Evolutionary conservation across 164 flowering plant genomes (phyloP).

Genomic region (Umbilicus rupestris): DNA sequence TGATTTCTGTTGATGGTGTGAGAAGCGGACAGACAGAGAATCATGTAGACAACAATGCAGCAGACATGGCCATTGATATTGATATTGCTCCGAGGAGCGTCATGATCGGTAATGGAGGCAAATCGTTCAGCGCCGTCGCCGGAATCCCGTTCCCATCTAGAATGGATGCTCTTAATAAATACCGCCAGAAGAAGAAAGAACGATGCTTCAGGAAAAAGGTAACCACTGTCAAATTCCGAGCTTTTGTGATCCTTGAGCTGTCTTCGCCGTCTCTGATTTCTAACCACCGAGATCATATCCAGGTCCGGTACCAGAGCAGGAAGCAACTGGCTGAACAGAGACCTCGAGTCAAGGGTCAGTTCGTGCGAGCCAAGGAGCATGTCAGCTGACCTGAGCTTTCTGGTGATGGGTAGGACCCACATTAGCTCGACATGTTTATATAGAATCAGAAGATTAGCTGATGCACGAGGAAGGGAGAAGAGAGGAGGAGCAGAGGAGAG

Average conservation of each 20-base stretch:
- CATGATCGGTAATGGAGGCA: neutral
- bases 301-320: conserved; percentile 77
- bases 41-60: conserved; percentile 14
- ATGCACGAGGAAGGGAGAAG: neutral
- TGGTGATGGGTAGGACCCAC: neutral
- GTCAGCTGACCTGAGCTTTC: neutral
- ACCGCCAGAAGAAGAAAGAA: conserved; percentile 37
- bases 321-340: conserved; percentile 69
- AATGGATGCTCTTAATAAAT: conserved; percentile 36
- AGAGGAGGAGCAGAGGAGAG: neutral
- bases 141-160: conserved; percentile 19
- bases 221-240: neutral
- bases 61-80: conserved; percentile 16
- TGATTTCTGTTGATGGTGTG: conserved; percentile 14
- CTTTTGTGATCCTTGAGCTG: too few species aligned
- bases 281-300: too few species aligned
- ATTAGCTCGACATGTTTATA: neutral
- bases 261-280: too few species aligned
- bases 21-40: conserved; percentile 26
- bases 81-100: conserved; percentile 13
- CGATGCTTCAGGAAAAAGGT: conserved; percentile 39
- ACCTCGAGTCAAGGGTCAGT: conserved; percentile 75
- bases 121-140: conserved; percentile 14
- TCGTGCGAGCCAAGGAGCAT: conserved; percentile 33
- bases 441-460: neutral